Base-by-base conservation (phyloP, 805 yeast genomes). In the Ogataea haglerorum region DNA sequence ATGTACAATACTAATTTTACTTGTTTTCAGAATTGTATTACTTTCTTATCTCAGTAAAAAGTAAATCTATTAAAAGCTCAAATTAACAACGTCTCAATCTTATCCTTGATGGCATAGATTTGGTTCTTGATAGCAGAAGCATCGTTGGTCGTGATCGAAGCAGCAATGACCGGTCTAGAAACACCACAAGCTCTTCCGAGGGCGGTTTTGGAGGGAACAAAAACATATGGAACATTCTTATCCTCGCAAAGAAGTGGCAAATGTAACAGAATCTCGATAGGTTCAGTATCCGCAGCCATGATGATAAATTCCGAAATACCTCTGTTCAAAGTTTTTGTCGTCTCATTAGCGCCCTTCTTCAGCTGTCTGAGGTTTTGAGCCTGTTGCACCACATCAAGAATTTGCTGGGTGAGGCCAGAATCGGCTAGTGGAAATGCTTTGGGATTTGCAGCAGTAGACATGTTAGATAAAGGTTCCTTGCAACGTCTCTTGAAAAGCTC, bases 111-210 rank as follows among this genome's bases (percentile, higher is more conserved):
- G 65, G 86, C 86, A 72, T 85, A 89, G 73, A 93, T 87, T 78
- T 91, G 98, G 79, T 75, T 87, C 80, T 89, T 89, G 75, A 93
- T 86, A 62, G 96, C 85, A 58, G 97, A 89, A 61, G 96, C 95
- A 65, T 93, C 99, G 74, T 93, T 93, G 55, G 98, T 81, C 67
- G 99, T 93, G 65, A 93, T 93, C 50, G 95, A 85, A 52, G 97
- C 97, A 64, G 99, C 95, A 67, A 93, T 91, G 47, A 93, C 99
- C 54, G 98, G 97, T 80, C 99, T 86, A 43, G 98, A 88, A 51
- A 93, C 99, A 75, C 99, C 99, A 76, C 99, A 93, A 61, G 99
- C 98, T 77, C 99, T 87, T 69, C 99, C 99, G 60, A 93, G 78
- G 51, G 99, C 99, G 63, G 93, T 82, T 79, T 93, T 91, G 58